phyloP scores from a whole-genome alignment of 2,329 filamentous ascomycete species.

The Zelopaecilomyces penicillatus region DNA sequence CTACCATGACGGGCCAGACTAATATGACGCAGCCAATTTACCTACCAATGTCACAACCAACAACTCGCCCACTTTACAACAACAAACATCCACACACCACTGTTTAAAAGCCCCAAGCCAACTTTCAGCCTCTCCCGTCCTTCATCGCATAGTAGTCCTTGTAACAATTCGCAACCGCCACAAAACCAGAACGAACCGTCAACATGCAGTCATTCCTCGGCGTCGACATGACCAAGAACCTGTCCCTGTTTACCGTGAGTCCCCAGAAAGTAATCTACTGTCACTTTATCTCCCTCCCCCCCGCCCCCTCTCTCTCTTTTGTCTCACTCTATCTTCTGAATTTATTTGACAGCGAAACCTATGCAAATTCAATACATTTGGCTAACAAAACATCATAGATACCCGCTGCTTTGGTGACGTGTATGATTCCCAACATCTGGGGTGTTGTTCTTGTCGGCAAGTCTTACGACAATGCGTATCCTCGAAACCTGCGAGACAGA shows the following conservation, averaged over 20 bases:
- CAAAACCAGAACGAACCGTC: slow-evolving; percentile 1
- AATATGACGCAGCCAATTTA: too few species aligned
- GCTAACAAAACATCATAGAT: slow-evolving; percentile 20
- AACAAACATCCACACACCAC: too few species aligned
- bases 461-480: slow-evolving; percentile 31
- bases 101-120: too few species aligned
- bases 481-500: slow-evolving; percentile 24
- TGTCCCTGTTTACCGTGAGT: slow-evolving; percentile 24
- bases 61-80: too few species aligned
- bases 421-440: slow-evolving; percentile 28
- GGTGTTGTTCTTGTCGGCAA: slow-evolving; percentile 20
- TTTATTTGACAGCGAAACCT: not conserved
- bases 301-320: too few species aligned
- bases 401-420: slow-evolving; percentile 30
- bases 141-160: too few species aligned
- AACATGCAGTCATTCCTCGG: slow-evolving; percentile 24
- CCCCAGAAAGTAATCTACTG: not conserved
- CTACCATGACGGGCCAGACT: too few species aligned
- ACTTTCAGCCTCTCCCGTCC: too few species aligned
- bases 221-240: slow-evolving; percentile 27
- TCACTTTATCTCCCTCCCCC: not conserved
- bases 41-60: too few species aligned
- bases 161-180: too few species aligned
- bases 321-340: too few species aligned
- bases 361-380: not conserved